These are phyloP conservation scores for Arbutus unedo DNA, from an alignment of 148 eudicot genomes.

Conservation along the genomic window DNA sequence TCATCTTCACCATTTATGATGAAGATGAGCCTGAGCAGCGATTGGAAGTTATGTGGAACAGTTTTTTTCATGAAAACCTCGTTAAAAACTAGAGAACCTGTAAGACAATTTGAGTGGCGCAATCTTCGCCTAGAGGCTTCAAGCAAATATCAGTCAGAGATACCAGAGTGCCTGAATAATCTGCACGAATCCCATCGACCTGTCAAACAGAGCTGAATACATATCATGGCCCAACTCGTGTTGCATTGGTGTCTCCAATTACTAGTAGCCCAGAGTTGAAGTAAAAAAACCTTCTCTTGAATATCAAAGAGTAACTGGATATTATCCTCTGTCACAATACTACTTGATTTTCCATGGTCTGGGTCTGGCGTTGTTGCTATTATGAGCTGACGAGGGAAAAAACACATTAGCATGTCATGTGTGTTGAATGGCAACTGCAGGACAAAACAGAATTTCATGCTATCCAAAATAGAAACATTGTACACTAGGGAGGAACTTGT, in stretches of 20 bases:
- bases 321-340: constrained; percentile 64
- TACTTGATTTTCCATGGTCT: constrained; percentile 43
- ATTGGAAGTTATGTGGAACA: background rate
- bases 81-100: constrained; percentile 39
- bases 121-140: constrained; percentile 70
- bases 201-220: constrained; percentile 22
- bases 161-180: constrained; percentile 55
- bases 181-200: constrained; percentile 57
- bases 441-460: background rate
- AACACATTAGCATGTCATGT: constrained; percentile 11
- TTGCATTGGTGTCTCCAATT: background rate
- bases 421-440: background rate
- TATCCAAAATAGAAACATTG: background rate
- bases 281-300: constrained; percentile 55
- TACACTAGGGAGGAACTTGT: background rate
- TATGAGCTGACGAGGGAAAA: constrained; percentile 40
- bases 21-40: background rate
- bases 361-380: constrained; percentile 50
- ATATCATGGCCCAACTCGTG: background rate
- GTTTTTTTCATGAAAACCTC: background rate
- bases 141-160: constrained; percentile 65
- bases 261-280: background rate
- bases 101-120: constrained; percentile 70
- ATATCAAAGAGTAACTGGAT: constrained; percentile 62
- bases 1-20: background rate